Evolutionary conservation across 176 grass and related monocot species (phyloP).

Genomic region (Areca catechu): DNA sequence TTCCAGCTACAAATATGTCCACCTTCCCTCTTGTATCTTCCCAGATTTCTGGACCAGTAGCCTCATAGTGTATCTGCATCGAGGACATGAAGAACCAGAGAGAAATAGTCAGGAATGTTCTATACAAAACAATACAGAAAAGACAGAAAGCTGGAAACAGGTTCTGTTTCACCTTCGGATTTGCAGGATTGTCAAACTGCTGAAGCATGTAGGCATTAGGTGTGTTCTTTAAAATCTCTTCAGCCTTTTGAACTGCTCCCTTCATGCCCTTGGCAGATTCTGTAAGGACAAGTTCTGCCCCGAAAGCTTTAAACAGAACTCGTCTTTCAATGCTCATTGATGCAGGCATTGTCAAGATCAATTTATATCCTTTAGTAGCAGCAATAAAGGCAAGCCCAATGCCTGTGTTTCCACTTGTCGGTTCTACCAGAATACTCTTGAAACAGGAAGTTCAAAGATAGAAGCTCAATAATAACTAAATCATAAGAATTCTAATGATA

Average conservation of each 20-base stretch:
- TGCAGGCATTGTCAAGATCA: slow-evolving; percentile 86
- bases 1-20: slow-evolving; percentile 86
- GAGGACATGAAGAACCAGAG: slow-evolving; percentile 11
- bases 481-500: no score
- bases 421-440: slow-evolving; percentile 79
- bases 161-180: slow-evolving; percentile 55
- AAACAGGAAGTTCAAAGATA: neutral
- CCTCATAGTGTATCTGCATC: slow-evolving; percentile 81
- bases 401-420: slow-evolving; percentile 92
- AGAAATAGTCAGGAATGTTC: neutral
- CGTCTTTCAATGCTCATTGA: slow-evolving; percentile 96
- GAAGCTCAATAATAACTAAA: no score
- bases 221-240: slow-evolving; percentile 80
- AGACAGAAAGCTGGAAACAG: neutral
- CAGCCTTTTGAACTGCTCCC: slow-evolving; percentile 81
- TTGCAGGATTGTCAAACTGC: slow-evolving; percentile 95
- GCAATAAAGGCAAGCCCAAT: slow-evolving; percentile 97
- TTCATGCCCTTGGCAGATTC: slow-evolving; percentile 94
- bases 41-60: slow-evolving; percentile 96
- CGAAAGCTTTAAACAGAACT: slow-evolving; percentile 86
- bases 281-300: slow-evolving; percentile 80
- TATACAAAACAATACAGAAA: neutral
- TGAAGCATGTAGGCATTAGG: slow-evolving; percentile 81
- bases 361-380: slow-evolving; percentile 79
- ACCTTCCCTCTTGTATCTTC: slow-evolving; percentile 93